Base-by-base conservation (phyloP, 768 basidiomycete genomes). In the Lactarius pseudohatsudake region DNA sequence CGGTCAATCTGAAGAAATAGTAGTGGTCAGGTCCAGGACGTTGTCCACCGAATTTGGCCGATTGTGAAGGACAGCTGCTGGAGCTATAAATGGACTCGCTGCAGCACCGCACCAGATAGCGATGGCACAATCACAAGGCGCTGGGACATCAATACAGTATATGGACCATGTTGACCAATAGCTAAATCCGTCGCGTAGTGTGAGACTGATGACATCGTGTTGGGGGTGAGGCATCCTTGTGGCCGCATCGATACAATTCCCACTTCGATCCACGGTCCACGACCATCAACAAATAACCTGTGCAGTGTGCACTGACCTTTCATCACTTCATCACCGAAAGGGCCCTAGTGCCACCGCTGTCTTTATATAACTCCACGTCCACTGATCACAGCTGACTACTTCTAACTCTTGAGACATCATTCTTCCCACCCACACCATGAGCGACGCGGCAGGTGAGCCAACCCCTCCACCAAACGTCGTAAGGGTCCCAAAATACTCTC, bases 361-460 rank as follows among this genome's bases (percentile, higher is more conserved):
- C 13, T 4, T 40, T 47, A 65, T 55, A 65, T 60, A 65, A 1
- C 20, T 30, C 30, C 11, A 61, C 41, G 2, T 30, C 26, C 8
- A 38, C 22, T 15, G 34, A 54, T 26, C 34, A 40, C 41, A 50
- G 26, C 45, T 9, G 18, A 32, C 3, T 30, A 26, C 32, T 10
- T 40, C 32, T 6, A 6, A n/a, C 4, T 4, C 28, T 15, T 13
- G 18, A 34, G 34, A 34, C 34, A 9, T 32, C 56, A 20, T 62
- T n/a, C 10, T 22, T 34, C 36, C 34, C 11, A 9, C 34, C 34
- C 34, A 38, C 16, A 6, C 36, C 45, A 66, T 66, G 61, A 62
- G 38, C 28, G 59, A 62, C 38, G 4, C 40, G 4, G 15, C 61
- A 62, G 61, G 65, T 66, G 50, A 41, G 47, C 50, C 15, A 16